Conservation (phyloP, 768 basidiomycete species). For the Rhodotorula babjevae region DNA sequence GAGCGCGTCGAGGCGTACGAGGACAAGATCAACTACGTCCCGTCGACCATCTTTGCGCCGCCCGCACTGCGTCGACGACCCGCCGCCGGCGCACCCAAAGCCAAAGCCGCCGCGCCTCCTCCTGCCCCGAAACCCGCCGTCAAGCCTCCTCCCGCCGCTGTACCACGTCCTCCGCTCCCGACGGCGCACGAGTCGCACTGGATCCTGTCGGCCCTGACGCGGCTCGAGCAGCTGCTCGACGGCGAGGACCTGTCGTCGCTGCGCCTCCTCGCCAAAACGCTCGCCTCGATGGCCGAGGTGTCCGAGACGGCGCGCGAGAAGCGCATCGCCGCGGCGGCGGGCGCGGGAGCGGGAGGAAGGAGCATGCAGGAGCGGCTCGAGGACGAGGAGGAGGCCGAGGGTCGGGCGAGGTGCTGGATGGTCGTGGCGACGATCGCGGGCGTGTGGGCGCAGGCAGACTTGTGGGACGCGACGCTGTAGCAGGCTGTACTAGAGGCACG, state of each 20-base stretch:
- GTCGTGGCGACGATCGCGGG: conserved; percentile 61
- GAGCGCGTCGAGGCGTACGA: conserved; percentile 25
- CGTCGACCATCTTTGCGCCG: conserved; percentile 38
- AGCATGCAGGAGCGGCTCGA: conserved; percentile 48
- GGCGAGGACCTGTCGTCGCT: conserved; percentile 73
- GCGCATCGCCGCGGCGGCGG: too few relatives aligned
- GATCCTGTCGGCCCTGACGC: conserved; percentile 70
- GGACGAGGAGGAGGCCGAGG: conserved; percentile 38
- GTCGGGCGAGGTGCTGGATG: conserved; percentile 62
- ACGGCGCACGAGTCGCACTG: conserved; percentile 49
- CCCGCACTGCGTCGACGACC: conserved; percentile 16
- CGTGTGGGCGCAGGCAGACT: conserved; percentile 72
- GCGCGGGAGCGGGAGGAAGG: not conserved
- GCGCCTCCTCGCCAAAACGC: conserved; percentile 69
- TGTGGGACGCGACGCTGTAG: conserved; percentile 54
- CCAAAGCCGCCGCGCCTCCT: not conserved
- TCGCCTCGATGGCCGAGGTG: conserved; percentile 55
- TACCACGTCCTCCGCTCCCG: conserved; percentile 8
- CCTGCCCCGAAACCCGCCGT: not conserved
- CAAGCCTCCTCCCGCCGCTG: not conserved
- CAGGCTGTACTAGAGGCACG: too few relatives aligned
- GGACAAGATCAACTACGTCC: conserved; percentile 14
- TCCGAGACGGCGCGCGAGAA: conserved; percentile 10
- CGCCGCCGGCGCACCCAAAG: not conserved
- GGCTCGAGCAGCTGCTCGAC: conserved; percentile 64